Conservation (phyloP, 1,284 basidiomycete genomes). For the Pseudozyma thailandica region DNA sequence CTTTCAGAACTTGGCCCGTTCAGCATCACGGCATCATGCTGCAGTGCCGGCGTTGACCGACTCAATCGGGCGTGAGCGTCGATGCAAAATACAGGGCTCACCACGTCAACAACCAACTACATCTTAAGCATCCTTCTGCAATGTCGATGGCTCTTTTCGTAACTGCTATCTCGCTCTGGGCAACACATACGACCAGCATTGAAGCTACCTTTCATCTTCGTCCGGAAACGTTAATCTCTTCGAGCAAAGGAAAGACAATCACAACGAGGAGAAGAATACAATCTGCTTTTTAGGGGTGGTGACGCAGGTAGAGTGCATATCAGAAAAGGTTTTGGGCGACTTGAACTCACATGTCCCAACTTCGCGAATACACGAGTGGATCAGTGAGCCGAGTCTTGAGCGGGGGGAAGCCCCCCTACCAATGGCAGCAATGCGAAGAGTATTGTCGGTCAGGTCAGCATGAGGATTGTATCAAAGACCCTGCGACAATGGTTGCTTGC, state of each 20-base stretch:
- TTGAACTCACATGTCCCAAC: conserved; percentile 6
- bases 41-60: too few species aligned
- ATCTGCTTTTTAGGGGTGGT: conserved; percentile 38
- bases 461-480: conserved; percentile 10
- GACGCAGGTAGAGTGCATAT: conserved; percentile 22
- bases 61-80: too few species aligned
- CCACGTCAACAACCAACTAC: too few species aligned
- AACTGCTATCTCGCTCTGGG: too few species aligned
- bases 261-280: conserved; percentile 43
- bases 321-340: conserved; percentile 7
- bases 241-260: conserved; percentile 26
- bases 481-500: conserved; percentile 10
- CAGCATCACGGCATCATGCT: too few species aligned
- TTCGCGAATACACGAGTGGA: conserved; percentile 8
- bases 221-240: conserved; percentile 42
- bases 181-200: background rate
- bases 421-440: conserved; percentile 9
- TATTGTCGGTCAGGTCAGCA: conserved; percentile 2
- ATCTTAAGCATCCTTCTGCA: too few species aligned
- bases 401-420: conserved; percentile 8
- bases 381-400: conserved; percentile 7
- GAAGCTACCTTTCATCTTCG: background rate
- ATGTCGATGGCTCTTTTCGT: too few species aligned
- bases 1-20: too few species aligned
- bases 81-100: too few species aligned